phyloP scores from a whole-genome alignment of 2,329 filamentous ascomycete genomes.

The Zymoseptoria ardabiliae region DNA sequence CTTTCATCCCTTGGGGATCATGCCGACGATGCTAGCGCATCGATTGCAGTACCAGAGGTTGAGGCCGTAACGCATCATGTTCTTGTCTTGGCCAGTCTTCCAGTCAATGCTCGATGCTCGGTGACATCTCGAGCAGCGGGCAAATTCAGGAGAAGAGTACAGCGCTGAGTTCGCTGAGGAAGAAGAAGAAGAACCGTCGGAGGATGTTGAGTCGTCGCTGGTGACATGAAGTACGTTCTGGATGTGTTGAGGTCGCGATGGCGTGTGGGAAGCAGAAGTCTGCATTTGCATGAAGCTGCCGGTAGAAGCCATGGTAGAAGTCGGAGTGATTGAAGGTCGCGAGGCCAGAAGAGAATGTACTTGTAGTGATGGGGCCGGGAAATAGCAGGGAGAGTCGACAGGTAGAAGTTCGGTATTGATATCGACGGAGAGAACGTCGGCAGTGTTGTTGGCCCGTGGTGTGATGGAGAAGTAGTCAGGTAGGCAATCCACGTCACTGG shows the following conservation, averaged over 20 bases:
- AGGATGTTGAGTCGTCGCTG: slow-evolving; percentile 21
- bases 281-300: slow-evolving; percentile 27
- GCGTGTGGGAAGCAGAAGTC: slow-evolving; percentile 25
- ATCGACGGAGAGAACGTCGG: not conserved
- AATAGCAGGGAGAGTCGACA: slow-evolving; percentile 12
- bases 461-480: slow-evolving; percentile 15
- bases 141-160: slow-evolving; percentile 19
- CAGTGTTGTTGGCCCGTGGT: slow-evolving; percentile 7
- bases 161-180: slow-evolving; percentile 15
- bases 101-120: slow-evolving; percentile 29
- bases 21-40: slow-evolving; percentile 31
- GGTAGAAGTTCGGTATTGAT: not conserved
- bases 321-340: slow-evolving; percentile 1
- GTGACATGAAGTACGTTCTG: slow-evolving; percentile 29
- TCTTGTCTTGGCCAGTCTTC: slow-evolving; percentile 27
- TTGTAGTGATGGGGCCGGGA: slow-evolving; percentile 8
- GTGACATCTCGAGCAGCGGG: slow-evolving; percentile 32
- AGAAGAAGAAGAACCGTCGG: slow-evolving; percentile 13
- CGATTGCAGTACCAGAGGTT: slow-evolving; percentile 33
- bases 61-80: slow-evolving; percentile 31
- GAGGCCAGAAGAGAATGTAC: slow-evolving; percentile 20
- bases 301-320: slow-evolving; percentile 12
- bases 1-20: slow-evolving; percentile 8
- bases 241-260: slow-evolving; percentile 25
- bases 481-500: slow-evolving; percentile 1